A percentile compares a stretch with the other conserved stretches of the same genome.
phyloP scores from a whole-genome alignment of 2,329 filamentous ascomycete genomes.

The Botrytis sinoallii region DNA sequence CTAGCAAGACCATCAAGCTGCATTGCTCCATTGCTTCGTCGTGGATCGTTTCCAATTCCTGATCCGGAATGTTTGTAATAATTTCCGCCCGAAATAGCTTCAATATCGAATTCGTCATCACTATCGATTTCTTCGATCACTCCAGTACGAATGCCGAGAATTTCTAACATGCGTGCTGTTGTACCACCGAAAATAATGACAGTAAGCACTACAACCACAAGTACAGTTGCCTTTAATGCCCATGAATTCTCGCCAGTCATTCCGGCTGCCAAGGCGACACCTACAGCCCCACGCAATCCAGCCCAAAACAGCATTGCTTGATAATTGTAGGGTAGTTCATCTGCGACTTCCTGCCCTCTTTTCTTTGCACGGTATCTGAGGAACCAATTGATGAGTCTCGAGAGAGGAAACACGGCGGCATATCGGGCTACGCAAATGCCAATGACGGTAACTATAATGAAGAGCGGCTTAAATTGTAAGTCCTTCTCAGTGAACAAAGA shows the following conservation, averaged over 20 bases:
- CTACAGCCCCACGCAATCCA: conserved; percentile 89
- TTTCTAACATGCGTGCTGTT: conserved; percentile 95
- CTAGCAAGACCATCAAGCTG: conserved; percentile 56
- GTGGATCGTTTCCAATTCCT: conserved; percentile 74
- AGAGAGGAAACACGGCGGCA: conserved; percentile 92
- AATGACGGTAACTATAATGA: conserved; percentile 88
- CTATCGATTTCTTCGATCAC: conserved; percentile 97
- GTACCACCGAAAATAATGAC: conserved; percentile 99
- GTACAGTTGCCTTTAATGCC: conserved; percentile 86
- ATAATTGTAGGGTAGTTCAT: conserved; percentile 91
- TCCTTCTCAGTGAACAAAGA: conserved; percentile 90
- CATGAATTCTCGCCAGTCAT: conserved; percentile 78
- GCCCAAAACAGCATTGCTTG: conserved; percentile 99
- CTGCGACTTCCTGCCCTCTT: conserved; percentile 70
- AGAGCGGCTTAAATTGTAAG: conserved; percentile 86
- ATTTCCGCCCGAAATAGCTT: conserved; percentile 36
- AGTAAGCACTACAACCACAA: conserved; percentile 94
- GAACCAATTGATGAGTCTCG: conserved; percentile 85
- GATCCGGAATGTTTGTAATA: conserved; percentile 75
- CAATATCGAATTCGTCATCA: conserved; percentile 98
- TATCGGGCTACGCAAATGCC: conserved; percentile 92
- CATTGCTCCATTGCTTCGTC: conserved; percentile 47
- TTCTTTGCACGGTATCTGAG: conserved; percentile 80
- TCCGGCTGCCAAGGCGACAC: conserved; percentile 88
- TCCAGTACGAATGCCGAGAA: conserved; percentile 91